Evolutionary conservation across 306 rosid genomes (phyloP).

Genomic region (Lablab purpureus): DNA sequence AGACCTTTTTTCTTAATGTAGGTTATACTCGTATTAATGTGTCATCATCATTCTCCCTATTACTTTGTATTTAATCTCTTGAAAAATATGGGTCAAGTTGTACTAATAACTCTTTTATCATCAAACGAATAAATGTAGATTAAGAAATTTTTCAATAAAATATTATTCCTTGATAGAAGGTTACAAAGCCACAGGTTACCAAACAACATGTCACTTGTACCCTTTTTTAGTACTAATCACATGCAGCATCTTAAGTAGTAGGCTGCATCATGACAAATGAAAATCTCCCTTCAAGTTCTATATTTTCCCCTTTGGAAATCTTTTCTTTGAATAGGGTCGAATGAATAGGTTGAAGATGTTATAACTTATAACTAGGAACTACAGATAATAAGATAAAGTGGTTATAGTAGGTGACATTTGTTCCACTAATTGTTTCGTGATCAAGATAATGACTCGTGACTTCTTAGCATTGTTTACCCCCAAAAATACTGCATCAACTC

Average conservation of each 20-base stretch:
- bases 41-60: neutral
- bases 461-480: neutral
- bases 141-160: neutral
- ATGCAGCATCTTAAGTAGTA: neutral
- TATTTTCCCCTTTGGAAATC: neutral
- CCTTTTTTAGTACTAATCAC: neutral
- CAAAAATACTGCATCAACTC: neutral
- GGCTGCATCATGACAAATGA: neutral
- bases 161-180: neutral
- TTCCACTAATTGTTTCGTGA: neutral
- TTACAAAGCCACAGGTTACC: neutral
- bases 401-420: neutral
- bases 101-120: neutral
- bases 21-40: neutral
- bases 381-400: neutral
- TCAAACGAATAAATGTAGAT: neutral
- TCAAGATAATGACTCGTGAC: neutral
- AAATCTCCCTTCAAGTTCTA: neutral
- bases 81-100: neutral
- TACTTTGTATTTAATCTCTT: neutral
- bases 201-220: neutral
- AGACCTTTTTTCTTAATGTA: neutral
- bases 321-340: neutral
- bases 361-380: slow-evolving; percentile 1
- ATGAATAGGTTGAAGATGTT: neutral